phyloP scores from a whole-genome alignment of 352 stramenopile genomes.

The Peronospora farinosa region DNA sequence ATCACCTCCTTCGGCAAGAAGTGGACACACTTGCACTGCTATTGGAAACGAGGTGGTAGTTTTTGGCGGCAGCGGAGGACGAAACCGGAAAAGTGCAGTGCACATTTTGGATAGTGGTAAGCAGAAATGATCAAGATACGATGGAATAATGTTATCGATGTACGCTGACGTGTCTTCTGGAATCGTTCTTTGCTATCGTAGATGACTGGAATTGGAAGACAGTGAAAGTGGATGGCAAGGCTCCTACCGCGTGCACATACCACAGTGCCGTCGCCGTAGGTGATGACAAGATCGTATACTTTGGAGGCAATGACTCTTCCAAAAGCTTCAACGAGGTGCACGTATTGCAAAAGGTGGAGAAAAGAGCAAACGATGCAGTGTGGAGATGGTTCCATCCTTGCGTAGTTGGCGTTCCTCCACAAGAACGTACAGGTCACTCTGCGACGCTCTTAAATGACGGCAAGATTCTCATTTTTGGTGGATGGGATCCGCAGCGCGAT shows the following conservation, averaged over 20 bases:
- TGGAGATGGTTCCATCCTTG: constrained; percentile 88
- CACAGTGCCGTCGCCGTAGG: constrained; percentile 73
- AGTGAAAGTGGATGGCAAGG: constrained; percentile 82
- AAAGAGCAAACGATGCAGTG: constrained; percentile 13
- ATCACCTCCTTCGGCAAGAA: constrained; percentile 50
- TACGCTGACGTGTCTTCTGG: not conserved
- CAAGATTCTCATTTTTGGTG: constrained; percentile 89
- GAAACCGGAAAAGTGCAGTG: constrained; percentile 67
- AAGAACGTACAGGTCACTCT: constrained; percentile 84
- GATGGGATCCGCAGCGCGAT: constrained; percentile 88
- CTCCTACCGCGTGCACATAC: constrained; percentile 87
- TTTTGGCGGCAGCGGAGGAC: constrained; percentile 66
- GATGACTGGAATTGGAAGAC: constrained; percentile 87
- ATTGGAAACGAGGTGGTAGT: constrained; percentile 73
- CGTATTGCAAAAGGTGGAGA: constrained; percentile 71
- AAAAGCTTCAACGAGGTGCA: constrained; percentile 90
- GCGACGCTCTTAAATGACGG: constrained; percentile 80
- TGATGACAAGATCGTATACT: constrained; percentile 81
- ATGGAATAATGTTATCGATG: not conserved
- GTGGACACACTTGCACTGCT: constrained; percentile 69
- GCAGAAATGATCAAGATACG: not conserved
- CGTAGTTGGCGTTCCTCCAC: constrained; percentile 63
- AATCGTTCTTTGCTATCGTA: constrained; percentile 12
- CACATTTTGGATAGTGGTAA: constrained; percentile 68
- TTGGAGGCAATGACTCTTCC: constrained; percentile 90